Evolutionary conservation across 345 rosid genomes (phyloP), one percentile per base, ranked within the genome.

Genomic region (Euphorbia lathyris): DNA sequence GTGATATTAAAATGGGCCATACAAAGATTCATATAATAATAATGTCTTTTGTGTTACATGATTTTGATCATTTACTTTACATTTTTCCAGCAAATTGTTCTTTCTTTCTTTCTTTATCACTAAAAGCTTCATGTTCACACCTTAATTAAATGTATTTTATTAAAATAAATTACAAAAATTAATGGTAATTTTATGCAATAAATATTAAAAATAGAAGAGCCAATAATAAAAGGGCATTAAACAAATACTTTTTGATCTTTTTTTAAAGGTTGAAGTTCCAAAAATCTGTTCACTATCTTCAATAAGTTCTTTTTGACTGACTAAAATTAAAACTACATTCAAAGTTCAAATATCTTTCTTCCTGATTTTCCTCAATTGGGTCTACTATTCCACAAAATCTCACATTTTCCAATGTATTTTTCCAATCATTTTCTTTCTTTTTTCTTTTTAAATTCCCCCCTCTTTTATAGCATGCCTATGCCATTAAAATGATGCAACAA

Each of bases 241-340:
- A 60, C 71, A 74, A 63, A 30, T 66, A 69, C 80, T 79, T 83
- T 85, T 62, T 45, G 32, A 22, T 77, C 81, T 79, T 79, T 79
- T 74, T 60, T 63, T 53, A 79, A 79, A 81, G 79, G 74, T 70
- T 68, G 27, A 5, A 29, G 58, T 68, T 42, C 53, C 14, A 72
- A 69, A 74, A 42, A 69, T 76, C 76, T 65, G 58, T 74, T 78
- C 43, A 70, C 79, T 43, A 47, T 72, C 74, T 80, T 68, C 82
- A 30, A 66, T 71, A 52, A 64, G 74, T 76, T 78, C 86, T 85
- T 83, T 64, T 85, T 85, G 88, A 85, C 86, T 80, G 83, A 75
- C 83, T 53, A 25, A 43, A 36, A 19, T 19, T 51, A 20, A 51
- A 40, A 64, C 53, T 40, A 63, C 76, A 71, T 74, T 76, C 76